phyloP scores from a whole-genome alignment of 306 rosid genomes.

The Castanea sativa region DNA sequence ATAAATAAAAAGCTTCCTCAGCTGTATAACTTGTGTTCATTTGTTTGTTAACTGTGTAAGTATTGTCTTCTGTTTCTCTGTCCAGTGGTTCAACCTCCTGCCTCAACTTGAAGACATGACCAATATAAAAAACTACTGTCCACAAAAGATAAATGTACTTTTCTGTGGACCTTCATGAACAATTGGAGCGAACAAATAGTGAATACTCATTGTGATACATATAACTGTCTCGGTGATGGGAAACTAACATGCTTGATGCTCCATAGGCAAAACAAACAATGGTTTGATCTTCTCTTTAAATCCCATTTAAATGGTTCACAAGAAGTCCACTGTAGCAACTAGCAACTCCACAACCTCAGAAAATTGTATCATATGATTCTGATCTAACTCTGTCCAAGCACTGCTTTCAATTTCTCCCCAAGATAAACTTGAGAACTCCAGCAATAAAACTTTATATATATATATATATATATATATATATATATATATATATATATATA shows the following conservation, averaged over 20 bases:
- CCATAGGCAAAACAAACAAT: too few species aligned
- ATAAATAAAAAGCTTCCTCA: slow-evolving; percentile 15
- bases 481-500: not conserved
- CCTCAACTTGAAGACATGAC: slow-evolving; percentile 12
- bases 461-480: too few species aligned
- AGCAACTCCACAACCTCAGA: slow-evolving; percentile 1
- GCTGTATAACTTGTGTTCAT: not conserved
- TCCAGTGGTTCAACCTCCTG: slow-evolving; percentile 20
- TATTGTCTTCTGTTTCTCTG: slow-evolving; percentile 6
- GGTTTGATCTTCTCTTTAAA: too few species aligned
- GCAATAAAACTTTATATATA: slow-evolving; percentile 7
- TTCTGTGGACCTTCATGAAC: too few species aligned
- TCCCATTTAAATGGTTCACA: too few species aligned
- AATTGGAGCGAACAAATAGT: too few species aligned
- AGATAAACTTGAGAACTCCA: slow-evolving; percentile 7
- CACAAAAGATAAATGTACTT: too few species aligned
- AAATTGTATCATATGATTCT: slow-evolving; percentile 1
- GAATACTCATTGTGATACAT: too few species aligned
- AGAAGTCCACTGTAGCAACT: slow-evolving; percentile 18
- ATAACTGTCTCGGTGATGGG: too few species aligned
- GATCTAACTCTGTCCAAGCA: slow-evolving; percentile 24
- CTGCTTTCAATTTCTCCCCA: slow-evolving; percentile 23
- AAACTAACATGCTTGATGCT: too few species aligned
- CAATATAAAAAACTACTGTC: too few species aligned
- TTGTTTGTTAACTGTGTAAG: slow-evolving; percentile 17